A percentile compares a stretch with the other conserved stretches of the same genome.
Evolutionary conservation across 1,284 basidiomycete species (phyloP).

Genomic region (Volvariella surrecta): DNA sequence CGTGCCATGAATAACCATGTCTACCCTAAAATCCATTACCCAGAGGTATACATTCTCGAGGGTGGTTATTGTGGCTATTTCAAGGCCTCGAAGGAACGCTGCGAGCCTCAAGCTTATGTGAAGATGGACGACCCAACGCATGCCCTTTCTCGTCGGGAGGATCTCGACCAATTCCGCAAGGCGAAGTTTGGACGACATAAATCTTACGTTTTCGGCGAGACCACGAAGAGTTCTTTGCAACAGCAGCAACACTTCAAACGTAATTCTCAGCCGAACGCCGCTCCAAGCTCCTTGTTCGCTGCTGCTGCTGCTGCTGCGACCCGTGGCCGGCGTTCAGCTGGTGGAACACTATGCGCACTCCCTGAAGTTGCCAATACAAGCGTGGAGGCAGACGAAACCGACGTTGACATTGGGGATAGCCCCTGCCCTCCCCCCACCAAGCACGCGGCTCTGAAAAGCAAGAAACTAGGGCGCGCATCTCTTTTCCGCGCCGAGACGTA

Average conservation of each 20-base stretch:
- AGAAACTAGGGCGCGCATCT: conserved; percentile 38
- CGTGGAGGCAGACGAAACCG: conserved; percentile 58
- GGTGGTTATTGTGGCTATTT: conserved; percentile 93
- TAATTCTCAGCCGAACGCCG: conserved; percentile 48
- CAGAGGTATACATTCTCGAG: conserved; percentile 94
- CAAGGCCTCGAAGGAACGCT: conserved; percentile 56
- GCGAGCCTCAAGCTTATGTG: conserved; percentile 80
- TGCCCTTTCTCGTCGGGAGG: conserved; percentile 69
- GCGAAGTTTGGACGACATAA: conserved; percentile 79
- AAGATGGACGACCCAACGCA: conserved; percentile 92
- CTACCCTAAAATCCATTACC: conserved; percentile 93
- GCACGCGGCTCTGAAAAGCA: conserved; percentile 39
- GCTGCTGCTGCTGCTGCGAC: conserved; percentile 54
- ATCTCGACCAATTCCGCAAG: conserved; percentile 89
- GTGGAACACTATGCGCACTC: conserved; percentile 42
- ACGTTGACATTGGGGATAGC: conserved; percentile 70
- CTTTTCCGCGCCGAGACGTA: conserved; percentile 58
- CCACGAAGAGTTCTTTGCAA: conserved; percentile 19
- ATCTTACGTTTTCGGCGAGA: conserved; percentile 83
- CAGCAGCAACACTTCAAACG: conserved; percentile 34
- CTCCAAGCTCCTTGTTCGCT: conserved; percentile 46
- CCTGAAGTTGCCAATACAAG: conserved; percentile 54
- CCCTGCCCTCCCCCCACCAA: conserved; percentile 72
- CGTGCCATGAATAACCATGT: conserved; percentile 79
- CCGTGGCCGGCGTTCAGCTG: conserved; percentile 33